These are phyloP conservation scores for Nepenthes alata DNA, from an alignment of 179 eudicot genomes.

Conservation along the genomic window DNA sequence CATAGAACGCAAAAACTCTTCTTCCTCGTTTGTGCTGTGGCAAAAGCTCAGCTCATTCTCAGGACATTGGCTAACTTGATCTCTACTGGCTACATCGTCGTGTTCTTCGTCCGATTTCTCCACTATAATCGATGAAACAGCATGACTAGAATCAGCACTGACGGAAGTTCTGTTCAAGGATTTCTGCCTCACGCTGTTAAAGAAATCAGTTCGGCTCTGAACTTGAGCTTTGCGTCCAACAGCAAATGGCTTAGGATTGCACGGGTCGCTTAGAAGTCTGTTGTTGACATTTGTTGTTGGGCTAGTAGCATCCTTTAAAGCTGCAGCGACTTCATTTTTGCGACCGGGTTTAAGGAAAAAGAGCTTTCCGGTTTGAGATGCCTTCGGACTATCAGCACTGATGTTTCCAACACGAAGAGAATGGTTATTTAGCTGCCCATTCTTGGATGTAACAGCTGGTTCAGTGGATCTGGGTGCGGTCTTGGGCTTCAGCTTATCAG, in stretches of 20 bases:
- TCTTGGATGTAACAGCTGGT: too few species aligned
- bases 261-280: slow-evolving; percentile 21
- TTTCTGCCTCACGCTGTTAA: slow-evolving; percentile 74
- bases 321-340: too few species aligned
- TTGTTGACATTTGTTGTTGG: slow-evolving; percentile 17
- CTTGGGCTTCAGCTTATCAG: too few species aligned
- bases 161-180: slow-evolving; percentile 20
- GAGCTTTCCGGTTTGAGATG: too few species aligned
- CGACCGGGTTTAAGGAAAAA: too few species aligned
- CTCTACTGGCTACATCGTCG: slow-evolving; percentile 12
- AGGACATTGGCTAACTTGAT: slow-evolving; percentile 12
- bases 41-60: slow-evolving; percentile 22
- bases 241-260: slow-evolving; percentile 21
- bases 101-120: slow-evolving; percentile 22
- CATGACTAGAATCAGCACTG: slow-evolving; percentile 18
- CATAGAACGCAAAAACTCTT: slow-evolving; percentile 61
- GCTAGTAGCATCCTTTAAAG: slow-evolving; percentile 19
- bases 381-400: too few species aligned
- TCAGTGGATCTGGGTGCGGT: too few species aligned
- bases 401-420: too few species aligned
- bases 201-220: slow-evolving; percentile 69
- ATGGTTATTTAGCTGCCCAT: too few species aligned
- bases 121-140: slow-evolving; percentile 18
- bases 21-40: slow-evolving; percentile 56
- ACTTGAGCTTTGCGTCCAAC: slow-evolving; percentile 45